Evolutionary conservation across 495 filamentous ascomycete species (phyloP), one percentile per base, ranked within the genome.

Genomic region (Penicillium macrosclerotiorum): DNA sequence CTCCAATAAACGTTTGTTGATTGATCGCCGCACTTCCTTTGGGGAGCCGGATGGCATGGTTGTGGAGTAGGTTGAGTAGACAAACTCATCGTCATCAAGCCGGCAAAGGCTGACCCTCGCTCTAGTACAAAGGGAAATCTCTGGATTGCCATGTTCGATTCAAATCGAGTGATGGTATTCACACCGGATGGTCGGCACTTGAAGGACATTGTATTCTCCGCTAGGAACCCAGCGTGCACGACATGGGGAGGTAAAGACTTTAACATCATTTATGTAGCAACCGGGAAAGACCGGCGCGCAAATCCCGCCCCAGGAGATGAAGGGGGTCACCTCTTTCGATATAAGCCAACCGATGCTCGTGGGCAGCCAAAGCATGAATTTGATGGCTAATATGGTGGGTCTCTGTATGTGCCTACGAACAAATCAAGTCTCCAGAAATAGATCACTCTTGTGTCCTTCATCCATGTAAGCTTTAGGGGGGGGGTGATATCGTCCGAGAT

Each of bases 41-140:
- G 54, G 45, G 8, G 52, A 63, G 31, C 60, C 60, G 8, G 60
- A 66, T 54, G 60, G 63, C 6, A 46, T 64, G 44, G 57, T 64
- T 7, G 26, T 58, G 8, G 62, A 64, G 39, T 62, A 34, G 13
- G 54, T 54, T 8, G 2, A 6, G 8, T 12, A 22, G 12, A 12
- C 12, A 20, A 20, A 8, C 18, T 36, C 9, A 31, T n/a, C n/a
- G n/a, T n/a, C n/a, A n/a, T n/a, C n/a, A n/a, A n/a, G n/a, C n/a
- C n/a, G n/a, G 30, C 16, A 13, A 42, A 7, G 19, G 18, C 48
- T 51, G 34, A 40, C 13, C 1, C 16, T 16, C 6, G n/a, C 13
- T 5, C 22, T 29, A 59, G 55, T 27, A 47, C 30, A 13, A 27
- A 48, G 8, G 51, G 47, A 8, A 59, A 59, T 32, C 25, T 55